These are phyloP conservation scores for Leccinum truebloodii DNA, from an alignment of 768 basidiomycete genomes.

Conservation along the genomic window DNA sequence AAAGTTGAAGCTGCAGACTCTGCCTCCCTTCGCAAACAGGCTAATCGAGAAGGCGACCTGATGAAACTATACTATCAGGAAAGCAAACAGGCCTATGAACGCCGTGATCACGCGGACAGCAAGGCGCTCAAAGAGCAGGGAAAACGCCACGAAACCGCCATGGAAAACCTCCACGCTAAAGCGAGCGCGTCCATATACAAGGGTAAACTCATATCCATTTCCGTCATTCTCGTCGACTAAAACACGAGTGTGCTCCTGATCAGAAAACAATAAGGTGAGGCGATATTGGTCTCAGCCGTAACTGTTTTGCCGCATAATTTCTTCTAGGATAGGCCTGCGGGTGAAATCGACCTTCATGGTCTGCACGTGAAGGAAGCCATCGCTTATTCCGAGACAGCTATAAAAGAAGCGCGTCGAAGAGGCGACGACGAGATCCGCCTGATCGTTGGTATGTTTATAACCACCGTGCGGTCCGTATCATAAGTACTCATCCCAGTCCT, in stretches of 20 bases:
- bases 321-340: constrained; percentile 55
- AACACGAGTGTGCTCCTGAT: not conserved
- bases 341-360: constrained; percentile 88
- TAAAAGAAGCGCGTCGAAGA: constrained; percentile 59
- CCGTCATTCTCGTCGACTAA: not conserved
- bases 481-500: not conserved
- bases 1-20: constrained; percentile 40
- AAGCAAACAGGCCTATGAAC: constrained; percentile 72
- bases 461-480: not conserved
- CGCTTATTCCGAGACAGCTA: constrained; percentile 64
- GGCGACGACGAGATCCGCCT: constrained; percentile 67
- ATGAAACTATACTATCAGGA: constrained; percentile 67
- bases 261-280: constrained; percentile 75
- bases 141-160: constrained; percentile 70
- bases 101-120: constrained; percentile 71
- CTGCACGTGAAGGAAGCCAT: constrained; percentile 93
- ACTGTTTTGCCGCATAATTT: constrained; percentile 2
- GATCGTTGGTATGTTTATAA: constrained; percentile 71
- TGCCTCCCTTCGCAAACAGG: constrained; percentile 63
- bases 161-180: constrained; percentile 74
- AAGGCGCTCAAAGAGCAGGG: constrained; percentile 81
- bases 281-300: not conserved
- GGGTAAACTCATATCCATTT: constrained; percentile 39
- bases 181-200: constrained; percentile 84
- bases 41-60: constrained; percentile 73